These are phyloP conservation scores for Penicillium psychrosexuale DNA, from an alignment of 2,329 filamentous ascomycete species.

Conservation along the genomic window DNA sequence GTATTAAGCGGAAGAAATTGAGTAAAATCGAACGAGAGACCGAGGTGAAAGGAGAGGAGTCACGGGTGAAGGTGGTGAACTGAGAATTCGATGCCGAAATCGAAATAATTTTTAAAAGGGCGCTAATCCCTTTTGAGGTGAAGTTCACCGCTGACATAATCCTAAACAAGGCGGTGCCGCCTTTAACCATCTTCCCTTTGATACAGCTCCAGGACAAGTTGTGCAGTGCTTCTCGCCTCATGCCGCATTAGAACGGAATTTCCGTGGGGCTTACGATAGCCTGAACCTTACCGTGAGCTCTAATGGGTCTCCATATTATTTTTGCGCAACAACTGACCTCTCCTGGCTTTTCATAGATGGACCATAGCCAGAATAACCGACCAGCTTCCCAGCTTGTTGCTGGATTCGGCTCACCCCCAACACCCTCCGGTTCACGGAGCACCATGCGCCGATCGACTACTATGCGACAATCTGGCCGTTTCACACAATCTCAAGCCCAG, in stretches of 20 bases:
- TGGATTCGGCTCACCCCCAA: conserved; percentile 48
- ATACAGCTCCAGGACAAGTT: conserved; percentile 6
- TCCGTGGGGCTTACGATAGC: background rate
- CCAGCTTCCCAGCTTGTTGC: conserved; percentile 60
- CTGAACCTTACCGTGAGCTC: background rate
- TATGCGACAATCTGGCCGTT: conserved; percentile 38
- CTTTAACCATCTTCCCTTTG: conserved; percentile 6
- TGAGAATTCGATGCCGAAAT: conserved; percentile 12
- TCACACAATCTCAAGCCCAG: conserved; percentile 35
- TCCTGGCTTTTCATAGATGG: conserved; percentile 25
- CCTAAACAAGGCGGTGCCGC: conserved; percentile 3
- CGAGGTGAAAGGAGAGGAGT: conserved; percentile 23
- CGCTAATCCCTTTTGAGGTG: conserved; percentile 13
- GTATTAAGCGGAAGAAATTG: conserved; percentile 12
- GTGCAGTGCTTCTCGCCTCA: background rate
- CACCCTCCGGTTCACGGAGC: conserved; percentile 33
- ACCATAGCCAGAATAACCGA: conserved; percentile 46
- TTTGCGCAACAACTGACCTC: background rate
- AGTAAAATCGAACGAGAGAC: conserved; percentile 12
- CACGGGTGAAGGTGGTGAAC: conserved; percentile 20
- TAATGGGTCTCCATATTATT: background rate
- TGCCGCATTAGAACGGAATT: background rate
- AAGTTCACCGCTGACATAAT: conserved; percentile 3
- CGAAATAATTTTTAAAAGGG: conserved; percentile 14
- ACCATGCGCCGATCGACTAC: conserved; percentile 38